These are phyloP conservation scores for Trichoderma afroharzianum DNA, from an alignment of 2,329 filamentous ascomycete species.

Conservation along the genomic window DNA sequence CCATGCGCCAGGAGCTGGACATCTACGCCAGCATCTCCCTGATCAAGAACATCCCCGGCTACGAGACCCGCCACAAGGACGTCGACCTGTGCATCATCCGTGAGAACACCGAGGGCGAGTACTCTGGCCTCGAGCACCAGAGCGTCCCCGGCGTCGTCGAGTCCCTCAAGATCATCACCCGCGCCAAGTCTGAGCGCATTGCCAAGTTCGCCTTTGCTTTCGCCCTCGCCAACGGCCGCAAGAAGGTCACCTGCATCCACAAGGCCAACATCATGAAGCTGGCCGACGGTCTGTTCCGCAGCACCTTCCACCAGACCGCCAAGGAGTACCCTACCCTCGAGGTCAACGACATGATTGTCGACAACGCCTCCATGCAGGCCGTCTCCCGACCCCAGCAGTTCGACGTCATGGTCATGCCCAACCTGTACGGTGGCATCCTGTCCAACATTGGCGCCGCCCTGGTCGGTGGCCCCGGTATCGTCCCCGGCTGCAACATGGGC, in stretches of 20 bases:
- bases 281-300: slow-evolving; percentile 96
- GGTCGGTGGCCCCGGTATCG: slow-evolving; percentile 93
- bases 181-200: slow-evolving; percentile 98
- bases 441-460: slow-evolving; percentile 98
- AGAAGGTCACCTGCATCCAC: slow-evolving; percentile 99
- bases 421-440: slow-evolving; percentile 96
- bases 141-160: slow-evolving; percentile 94
- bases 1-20: slow-evolving; percentile 97
- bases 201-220: slow-evolving; percentile 98
- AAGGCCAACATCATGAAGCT: slow-evolving; percentile 99
- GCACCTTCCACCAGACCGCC: slow-evolving; percentile 88
- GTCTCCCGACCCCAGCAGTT: slow-evolving; percentile 96
- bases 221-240: slow-evolving; percentile 95
- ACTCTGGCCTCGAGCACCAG: slow-evolving; percentile 98
- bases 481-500: slow-evolving; percentile 99
- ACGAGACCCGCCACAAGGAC: slow-evolving; percentile 93
- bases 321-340: slow-evolving; percentile 95
- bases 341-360: slow-evolving; percentile 99
- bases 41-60: slow-evolving; percentile 99
- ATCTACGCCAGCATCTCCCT: slow-evolving; percentile 98
- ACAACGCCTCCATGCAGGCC: slow-evolving; percentile 99
- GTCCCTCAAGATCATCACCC: slow-evolving; percentile 99
- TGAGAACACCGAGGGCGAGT: slow-evolving; percentile 99
- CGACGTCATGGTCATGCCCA: slow-evolving; percentile 99
- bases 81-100: slow-evolving; percentile 99